These are phyloP conservation scores for Trichoderma aggressivum DNA, from an alignment of 2,329 filamentous ascomycete species.

Conservation along the genomic window DNA sequence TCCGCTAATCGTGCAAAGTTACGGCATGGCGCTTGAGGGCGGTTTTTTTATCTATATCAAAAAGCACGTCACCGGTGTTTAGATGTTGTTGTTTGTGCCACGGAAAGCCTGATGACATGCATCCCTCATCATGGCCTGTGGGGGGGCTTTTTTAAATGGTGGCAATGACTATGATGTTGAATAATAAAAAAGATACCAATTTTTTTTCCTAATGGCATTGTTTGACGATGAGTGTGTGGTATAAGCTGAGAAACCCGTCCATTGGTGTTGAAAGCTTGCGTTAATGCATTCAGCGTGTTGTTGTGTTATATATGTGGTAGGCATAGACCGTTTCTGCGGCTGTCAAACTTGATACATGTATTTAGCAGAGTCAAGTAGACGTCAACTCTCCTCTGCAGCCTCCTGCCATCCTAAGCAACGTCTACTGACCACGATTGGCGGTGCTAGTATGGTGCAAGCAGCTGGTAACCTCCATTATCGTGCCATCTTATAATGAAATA, in stretches of 20 bases:
- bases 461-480: too few species aligned
- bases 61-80: neutral
- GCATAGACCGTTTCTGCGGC: neutral
- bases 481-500: too few species aligned
- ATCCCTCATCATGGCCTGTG: neutral
- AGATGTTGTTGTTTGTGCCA: neutral
- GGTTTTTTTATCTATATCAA: too few species aligned
- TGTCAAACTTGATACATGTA: neutral
- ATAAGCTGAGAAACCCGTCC: too few species aligned
- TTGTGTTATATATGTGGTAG: neutral
- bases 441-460: neutral
- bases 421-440: neutral
- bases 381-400: neutral
- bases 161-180: neutral
- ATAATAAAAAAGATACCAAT: conserved; percentile 15
- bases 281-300: neutral
- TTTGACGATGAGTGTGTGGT: neutral
- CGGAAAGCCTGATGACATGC: neutral
- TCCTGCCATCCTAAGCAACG: neutral
- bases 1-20: neutral
- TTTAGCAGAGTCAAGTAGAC: neutral
- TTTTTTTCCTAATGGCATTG: neutral
- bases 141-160: neutral
- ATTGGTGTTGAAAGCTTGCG: too few species aligned
- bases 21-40: neutral